Base-by-base conservation (phyloP, 495 filamentous ascomycete species). In the Podospora pseudocomata region DNA sequence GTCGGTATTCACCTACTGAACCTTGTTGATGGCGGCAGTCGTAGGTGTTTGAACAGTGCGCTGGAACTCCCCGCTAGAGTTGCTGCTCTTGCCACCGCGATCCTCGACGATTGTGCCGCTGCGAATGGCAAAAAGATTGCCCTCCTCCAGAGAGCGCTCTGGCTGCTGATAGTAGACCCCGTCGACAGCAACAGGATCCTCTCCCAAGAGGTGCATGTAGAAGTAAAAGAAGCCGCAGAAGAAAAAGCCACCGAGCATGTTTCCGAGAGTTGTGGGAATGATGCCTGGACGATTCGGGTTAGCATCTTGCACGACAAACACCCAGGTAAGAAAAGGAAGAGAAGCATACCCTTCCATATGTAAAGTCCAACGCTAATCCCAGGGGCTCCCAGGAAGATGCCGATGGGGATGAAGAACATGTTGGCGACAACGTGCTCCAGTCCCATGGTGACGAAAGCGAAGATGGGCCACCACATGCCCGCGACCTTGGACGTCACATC, bases 341-440 rank as follows among this genome's bases (percentile, higher is more conserved):
- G 54, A 2, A 27, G 60, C 71, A n/a, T 63, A 71, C 72, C 84
- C 71, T 90, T 88, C 86, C 86, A 89, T 71, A 89, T 88, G 63
- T 89, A 89, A 60, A 88, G 74, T 1, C 81, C 80, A 7, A 86
- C 80, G 0, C 77, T 79, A 27, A 89, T 77, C 0, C 71, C 75
- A 0, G 86, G 85, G 0, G 86, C 79, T 0, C 76, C 78, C 0
- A 85, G 69, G 75, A 81, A 89, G 30, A 89, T 86, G 7, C 76
- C 84, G 71, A 85, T 73, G 9, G 87, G 86, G 49, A 89, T 84
- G 70, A 88, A 87, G 49, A 86, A 88, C 86, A 88, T 89, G 70
- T 88, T 89, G 57, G 86, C 86, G 30, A 89, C 84, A 58, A 88
- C 86, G 75, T 89, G 87, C 54, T 89, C 86, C 5, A 88, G 80